A percentile compares a stretch with the other conserved stretches of the same genome.
Conservation (phyloP, 805 yeast genomes). For the Suhomyces vadensis region DNA sequence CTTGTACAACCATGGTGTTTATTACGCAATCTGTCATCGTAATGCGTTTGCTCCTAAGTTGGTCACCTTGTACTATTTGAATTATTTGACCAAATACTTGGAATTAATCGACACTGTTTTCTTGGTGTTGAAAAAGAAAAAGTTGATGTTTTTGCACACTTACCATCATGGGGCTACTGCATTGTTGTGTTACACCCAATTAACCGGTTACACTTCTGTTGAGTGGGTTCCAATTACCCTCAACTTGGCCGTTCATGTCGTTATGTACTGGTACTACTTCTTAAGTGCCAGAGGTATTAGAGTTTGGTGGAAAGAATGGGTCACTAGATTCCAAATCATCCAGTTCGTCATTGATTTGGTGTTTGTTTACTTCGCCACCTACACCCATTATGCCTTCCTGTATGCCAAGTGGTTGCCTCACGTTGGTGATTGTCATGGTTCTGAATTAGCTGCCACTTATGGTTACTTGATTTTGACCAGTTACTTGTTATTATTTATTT, state of each 20-base stretch:
- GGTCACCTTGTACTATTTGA: conserved; percentile 83
- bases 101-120: conserved; percentile 92
- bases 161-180: conserved; percentile 99
- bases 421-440: conserved; percentile 81
- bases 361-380: conserved; percentile 92
- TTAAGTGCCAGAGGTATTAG: conserved; percentile 88
- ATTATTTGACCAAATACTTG: conserved; percentile 84
- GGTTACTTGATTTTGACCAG: conserved; percentile 88
- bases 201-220: conserved; percentile 85
- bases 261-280: conserved; percentile 98
- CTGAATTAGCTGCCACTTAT: conserved; percentile 87
- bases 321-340: conserved; percentile 90
- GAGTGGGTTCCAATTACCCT: conserved; percentile 93
- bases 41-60: conserved; percentile 82
- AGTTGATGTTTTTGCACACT: conserved; percentile 88
- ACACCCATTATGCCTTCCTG: conserved; percentile 78
- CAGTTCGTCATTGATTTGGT: conserved; percentile 88
- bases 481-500: conserved; percentile 85
- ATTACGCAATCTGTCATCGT: conserved; percentile 77
- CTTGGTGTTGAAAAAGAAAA: conserved; percentile 88
- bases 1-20: conserved; percentile 69
- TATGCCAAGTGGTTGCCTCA: conserved; percentile 70
- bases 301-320: conserved; percentile 99
- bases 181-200: conserved; percentile 86
- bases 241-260: conserved; percentile 89